Base-by-base conservation (phyloP, 73 alveolate genomes). In the Paramecium caudatum region DNA sequence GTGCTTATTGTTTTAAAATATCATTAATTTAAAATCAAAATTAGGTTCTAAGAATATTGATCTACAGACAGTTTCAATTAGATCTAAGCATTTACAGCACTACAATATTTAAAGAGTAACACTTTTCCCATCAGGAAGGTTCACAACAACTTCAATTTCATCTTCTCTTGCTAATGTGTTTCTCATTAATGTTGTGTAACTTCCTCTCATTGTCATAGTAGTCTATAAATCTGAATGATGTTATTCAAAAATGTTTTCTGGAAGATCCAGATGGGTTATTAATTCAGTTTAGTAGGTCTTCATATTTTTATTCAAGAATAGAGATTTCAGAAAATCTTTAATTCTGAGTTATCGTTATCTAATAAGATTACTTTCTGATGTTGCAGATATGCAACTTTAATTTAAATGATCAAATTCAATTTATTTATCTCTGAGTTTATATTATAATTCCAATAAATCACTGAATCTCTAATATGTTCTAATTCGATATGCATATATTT, bases 381-480 rank as follows among this genome's bases (percentile, higher is more conserved):
- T 9, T 41, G 21, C 21, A 39, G 36, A 34, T 45, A 17, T n/a
- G 17, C 62, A 37, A 13, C 19, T 41, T 21, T 34, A 41, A 13
- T 74, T 7, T 27, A 74, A 19, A 34, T 43, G 19, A 8, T 23
- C 45, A 0, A 74, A 9, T 2, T 0, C 47, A 21, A 41, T 23
- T 21, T 74, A 19, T 10, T 13, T 41, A 43, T 74, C 10, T 8
- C 7, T 36, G 8, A 74, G 12, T 15, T 3, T 74, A 0, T 33
- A n/a, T 74, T 74, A 23, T 4, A 74, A 27, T 41, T 43, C 46
- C 2, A 74, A 9, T 12, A 74, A 21, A 74, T 74, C 68, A 43
- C 88, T 41, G 43, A 39, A 74, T 15, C 88, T 74, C 43, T 74
- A 47, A 45, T 27, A 74, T 74, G 88, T 74, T 74, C 88, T 74